Percentiles rank a stretch among this genome's conserved stretches.
Conservation (phyloP, 805 yeast genomes). For the Blastobotrys attinorum region DNA sequence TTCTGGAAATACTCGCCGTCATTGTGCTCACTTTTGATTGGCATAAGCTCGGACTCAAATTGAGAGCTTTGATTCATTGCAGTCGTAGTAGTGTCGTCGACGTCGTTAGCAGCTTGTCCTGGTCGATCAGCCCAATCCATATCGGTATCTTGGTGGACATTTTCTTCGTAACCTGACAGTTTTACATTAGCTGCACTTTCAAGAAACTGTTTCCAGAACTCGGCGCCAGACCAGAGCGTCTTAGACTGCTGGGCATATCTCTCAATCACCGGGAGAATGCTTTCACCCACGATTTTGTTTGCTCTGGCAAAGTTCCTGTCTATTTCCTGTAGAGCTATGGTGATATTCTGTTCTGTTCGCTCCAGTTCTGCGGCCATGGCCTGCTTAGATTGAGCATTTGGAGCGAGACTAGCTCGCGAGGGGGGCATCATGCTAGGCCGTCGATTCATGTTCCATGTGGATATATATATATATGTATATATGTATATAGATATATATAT, state of each 20-base stretch:
- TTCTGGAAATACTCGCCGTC: background rate
- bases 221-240: conserved; percentile 56
- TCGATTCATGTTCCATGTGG: background rate
- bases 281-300: conserved; percentile 58
- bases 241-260: conserved; percentile 51
- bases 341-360: conserved; percentile 69
- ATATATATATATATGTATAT: too few species aligned
- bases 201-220: conserved; percentile 71
- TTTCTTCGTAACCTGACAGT: conserved; percentile 44
- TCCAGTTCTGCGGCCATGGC: conserved; percentile 41
- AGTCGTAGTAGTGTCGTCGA: too few species aligned
- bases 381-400: conserved; percentile 5
- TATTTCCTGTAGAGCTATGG: conserved; percentile 67
- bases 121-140: too few species aligned
- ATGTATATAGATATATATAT: background rate
- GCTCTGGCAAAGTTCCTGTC: conserved; percentile 66
- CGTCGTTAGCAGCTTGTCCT: background rate
- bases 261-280: conserved; percentile 59
- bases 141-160: conserved; percentile 7
- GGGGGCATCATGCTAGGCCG: conserved; percentile 3
- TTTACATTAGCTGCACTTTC: conserved; percentile 68
- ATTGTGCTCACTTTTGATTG: background rate
- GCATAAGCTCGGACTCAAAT: background rate
- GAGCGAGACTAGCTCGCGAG: conserved; percentile 1
- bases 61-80: background rate